Evolutionary conservation across 805 yeast species (phyloP), one percentile per base, ranked within the genome.

Genomic region (Candida ulmi): DNA sequence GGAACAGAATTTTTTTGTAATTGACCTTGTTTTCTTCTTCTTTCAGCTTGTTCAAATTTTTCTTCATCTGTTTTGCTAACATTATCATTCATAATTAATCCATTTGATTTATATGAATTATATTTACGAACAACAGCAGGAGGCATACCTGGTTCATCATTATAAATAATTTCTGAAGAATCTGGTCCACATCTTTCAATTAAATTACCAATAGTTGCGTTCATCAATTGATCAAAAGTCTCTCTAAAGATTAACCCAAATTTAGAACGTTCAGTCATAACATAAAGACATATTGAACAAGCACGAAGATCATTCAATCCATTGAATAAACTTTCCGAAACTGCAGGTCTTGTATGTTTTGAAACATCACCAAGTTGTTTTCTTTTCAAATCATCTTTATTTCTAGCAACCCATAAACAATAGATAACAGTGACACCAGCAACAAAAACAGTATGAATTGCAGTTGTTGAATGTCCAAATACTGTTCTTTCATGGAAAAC

Each of bases 361-460:
- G 79, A 73, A 33, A 61, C 69, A 51, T 76, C 82, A 16, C 83
- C 82, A 23, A 76, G 51, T 36, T 70, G 62, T 45, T 65, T 71
- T 48, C 83, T 63, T 47, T 76, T 65, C 63, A 68, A 63, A 52
- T 77, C 83, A 52, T 77, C 81, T 44, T 69, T 64, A 47, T 80
- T 80, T 54, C 83, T 71, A 13, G 80, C 74, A 32, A 80, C 51
- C 84, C 85, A 80, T 47, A 80, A 63, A 57, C 85, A 79, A 49
- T 80, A 80, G 8, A 78, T 72, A 27, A 80, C 60, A 1, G 86
- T 80, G 8, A 80, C 78, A 35, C 87, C 87, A 11, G 85, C 84
- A 36, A 76, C 78, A 53, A 80, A 80, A 11, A 76, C 78, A 0
- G 83, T 76, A 51, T 80, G 85, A 32, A 80, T 77, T 11, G 83